Evolutionary conservation across 345 rosid genomes (phyloP), one percentile per base, ranked within the genome.

Genomic region (Toxicodendron radicans): DNA sequence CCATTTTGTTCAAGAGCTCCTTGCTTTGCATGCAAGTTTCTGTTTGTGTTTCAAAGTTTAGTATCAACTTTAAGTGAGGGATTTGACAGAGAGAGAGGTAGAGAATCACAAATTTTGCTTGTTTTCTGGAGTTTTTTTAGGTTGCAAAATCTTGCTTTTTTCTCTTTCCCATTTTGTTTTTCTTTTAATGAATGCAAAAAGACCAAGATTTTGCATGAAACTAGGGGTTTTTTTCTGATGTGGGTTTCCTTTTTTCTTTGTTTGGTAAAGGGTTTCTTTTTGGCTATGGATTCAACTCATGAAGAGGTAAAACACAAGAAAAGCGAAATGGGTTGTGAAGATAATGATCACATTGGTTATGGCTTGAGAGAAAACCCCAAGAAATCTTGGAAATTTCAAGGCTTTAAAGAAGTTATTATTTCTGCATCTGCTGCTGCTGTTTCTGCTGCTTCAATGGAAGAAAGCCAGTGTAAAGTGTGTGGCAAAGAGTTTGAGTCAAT

Each of bases 311-410:
- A 10, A 51, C 13, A 73, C 67, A 74, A 56, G 63, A 71, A 53
- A 14, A 57, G 62, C 64, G 63, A 77, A 58, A 52, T 38, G 63
- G 79, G 76, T 75, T 72, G 76, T 74, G 78, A 78, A 65, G 73
- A 74, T 63, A 75, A 73, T 62, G 78, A 71, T 21, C 46, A 20
- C 45, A 46, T 21, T 61, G 57, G 80, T 66, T 87, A 89, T 71
- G 80, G 75, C 20, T 83, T 89, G 18, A 84, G 93, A 79, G 86
- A 86, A 58, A 84, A 89, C 56, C 93, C 93, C 32, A 91, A 87
- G 80, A 89, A 88, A 81, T 86, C 92, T 70, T 85, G 80, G 80
- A 86, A 80, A 78, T 85, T 78, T 66, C 83, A 85, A 23, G 75
- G 74, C 20, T 77, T 61, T 14, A 79, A 74, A 48, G 66, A 66